A percentile compares a stretch with the other conserved stretches of the same genome.
Evolutionary conservation across 352 stramenopile genomes (phyloP).

Genomic region (Globisporangium emineosum): DNA sequence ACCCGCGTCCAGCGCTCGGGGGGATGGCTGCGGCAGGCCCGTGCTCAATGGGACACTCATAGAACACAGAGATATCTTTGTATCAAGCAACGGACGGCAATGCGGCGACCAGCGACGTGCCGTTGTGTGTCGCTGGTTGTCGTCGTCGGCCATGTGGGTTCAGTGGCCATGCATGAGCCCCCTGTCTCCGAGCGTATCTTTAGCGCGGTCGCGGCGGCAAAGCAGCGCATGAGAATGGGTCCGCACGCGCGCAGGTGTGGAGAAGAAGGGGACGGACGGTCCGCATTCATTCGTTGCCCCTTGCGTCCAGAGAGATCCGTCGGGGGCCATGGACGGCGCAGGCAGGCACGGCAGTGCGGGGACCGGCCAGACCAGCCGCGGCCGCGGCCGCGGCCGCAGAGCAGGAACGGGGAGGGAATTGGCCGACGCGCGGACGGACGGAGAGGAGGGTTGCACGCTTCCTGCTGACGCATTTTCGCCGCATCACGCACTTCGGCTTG

Average conservation of each 20-base stretch:
- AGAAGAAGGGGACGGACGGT: not conserved
- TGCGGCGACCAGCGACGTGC: not conserved
- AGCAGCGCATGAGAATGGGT: not conserved
- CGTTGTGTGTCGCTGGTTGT: not conserved
- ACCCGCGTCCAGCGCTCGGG: too few species aligned
- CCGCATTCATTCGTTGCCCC: not conserved
- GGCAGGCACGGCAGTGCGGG: not conserved
- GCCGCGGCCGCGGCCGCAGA: not conserved
- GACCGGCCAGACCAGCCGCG: too few species aligned
- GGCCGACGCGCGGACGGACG: not conserved
- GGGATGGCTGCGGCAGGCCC: not conserved
- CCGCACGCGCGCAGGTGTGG: not conserved
- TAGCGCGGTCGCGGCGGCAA: slow-evolving; percentile 1
- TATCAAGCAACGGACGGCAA: not conserved
- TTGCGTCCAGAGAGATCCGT: not conserved
- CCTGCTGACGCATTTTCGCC: slow-evolving; percentile 13
- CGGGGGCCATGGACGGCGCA: not conserved
- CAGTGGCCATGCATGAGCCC: not conserved
- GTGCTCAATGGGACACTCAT: not conserved
- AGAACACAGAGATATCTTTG: not conserved
- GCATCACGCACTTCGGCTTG: slow-evolving; percentile 4
- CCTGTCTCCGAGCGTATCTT: not conserved
- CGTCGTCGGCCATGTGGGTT: not conserved
- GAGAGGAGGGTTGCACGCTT: not conserved
- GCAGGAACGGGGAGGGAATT: not conserved